Evolutionary conservation across 2,329 filamentous ascomycete species (phyloP), one percentile per base, ranked within the genome.

Genomic region (Neurospora crassa): DNA sequence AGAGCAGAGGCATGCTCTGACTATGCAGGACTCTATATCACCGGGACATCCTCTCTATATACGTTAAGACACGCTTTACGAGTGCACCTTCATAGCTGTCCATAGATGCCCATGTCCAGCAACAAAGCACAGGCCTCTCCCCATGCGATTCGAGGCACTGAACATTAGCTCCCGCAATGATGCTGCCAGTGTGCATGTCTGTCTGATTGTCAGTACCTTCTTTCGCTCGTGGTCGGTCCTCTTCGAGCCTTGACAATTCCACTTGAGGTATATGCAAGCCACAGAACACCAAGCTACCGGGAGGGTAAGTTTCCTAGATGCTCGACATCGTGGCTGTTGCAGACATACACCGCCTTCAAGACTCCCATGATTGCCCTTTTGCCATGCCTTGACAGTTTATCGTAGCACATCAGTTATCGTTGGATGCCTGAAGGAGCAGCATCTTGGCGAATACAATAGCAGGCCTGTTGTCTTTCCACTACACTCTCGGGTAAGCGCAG

Each of bases 1-100:
- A 69, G 68, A 68, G 67, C 53, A 67, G 37, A 63, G 24, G 43
- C 45, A 45, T 67, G 45, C 72, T 67, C 45, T 42, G 59, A 20
- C 63, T 72, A 63, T 70, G 70, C 74, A 71, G 68, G 69, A 72
- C 72, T 74, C 70, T 74, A 71, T 68, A 71, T 75, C 74, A 76
- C 71, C 74, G 74, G 71, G 68, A 67, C 69, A 72, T 70, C 47
- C 74, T 74, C 72, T 75, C 76, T 78, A 77, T 76, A 77, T 77
- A 78, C 74, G 74, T 72, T 74, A 73, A 71, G 69, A 75, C 74
- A 74, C 69, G 75, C 73, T 76, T 76, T 77, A 77, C 76, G 73
- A 74, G 70, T 74, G 72, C 70, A 72, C 37, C 67, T 71, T 70
- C 70, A 67, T 68, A 37, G 40, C 67, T 67, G 24, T 41, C 68